These are phyloP conservation scores for Clonostachys rhizophaga DNA, from an alignment of 2,329 filamentous ascomycete genomes.

Conservation along the genomic window DNA sequence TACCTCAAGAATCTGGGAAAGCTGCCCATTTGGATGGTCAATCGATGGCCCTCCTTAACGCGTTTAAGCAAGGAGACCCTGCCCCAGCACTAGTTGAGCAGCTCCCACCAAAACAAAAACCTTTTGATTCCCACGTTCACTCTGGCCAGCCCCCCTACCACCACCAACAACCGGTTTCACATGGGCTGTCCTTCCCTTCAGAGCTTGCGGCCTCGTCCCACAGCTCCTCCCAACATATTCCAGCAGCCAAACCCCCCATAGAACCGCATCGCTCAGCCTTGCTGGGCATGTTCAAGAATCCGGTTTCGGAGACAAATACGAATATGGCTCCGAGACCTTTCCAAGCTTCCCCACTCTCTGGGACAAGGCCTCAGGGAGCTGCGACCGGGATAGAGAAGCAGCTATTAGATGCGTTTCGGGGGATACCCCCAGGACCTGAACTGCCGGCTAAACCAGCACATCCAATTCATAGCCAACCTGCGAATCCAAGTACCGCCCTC, in stretches of 20 bases:
- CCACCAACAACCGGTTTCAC: background rate
- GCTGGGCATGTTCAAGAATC: constrained; percentile 49
- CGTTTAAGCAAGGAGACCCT: constrained; percentile 26
- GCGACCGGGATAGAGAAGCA: background rate
- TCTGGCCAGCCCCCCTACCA: background rate
- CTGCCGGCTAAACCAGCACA: background rate
- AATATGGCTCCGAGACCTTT: constrained; percentile 11
- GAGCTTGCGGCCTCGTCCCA: constrained; percentile 1
- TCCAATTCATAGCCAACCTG: background rate
- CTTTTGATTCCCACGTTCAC: too few relatives aligned
- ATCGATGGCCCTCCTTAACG: constrained; percentile 36
- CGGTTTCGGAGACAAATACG: background rate
- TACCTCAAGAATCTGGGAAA: constrained; percentile 1
- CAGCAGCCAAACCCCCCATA: background rate
- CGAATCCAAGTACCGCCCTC: background rate
- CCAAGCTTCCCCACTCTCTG: constrained; percentile 31
- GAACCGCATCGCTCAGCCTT: constrained; percentile 38
- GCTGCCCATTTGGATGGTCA: constrained; percentile 29
- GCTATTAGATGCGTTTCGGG: background rate
- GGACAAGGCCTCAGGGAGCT: background rate
- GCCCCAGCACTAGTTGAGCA: background rate
- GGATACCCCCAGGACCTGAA: background rate
- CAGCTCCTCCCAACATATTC: background rate
- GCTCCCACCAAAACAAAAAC: too few relatives aligned
- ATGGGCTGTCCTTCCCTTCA: constrained; percentile 1